Conservation (phyloP, 2,329 filamentous ascomycete species). For the Ophiosphaerella herpotricha region DNA sequence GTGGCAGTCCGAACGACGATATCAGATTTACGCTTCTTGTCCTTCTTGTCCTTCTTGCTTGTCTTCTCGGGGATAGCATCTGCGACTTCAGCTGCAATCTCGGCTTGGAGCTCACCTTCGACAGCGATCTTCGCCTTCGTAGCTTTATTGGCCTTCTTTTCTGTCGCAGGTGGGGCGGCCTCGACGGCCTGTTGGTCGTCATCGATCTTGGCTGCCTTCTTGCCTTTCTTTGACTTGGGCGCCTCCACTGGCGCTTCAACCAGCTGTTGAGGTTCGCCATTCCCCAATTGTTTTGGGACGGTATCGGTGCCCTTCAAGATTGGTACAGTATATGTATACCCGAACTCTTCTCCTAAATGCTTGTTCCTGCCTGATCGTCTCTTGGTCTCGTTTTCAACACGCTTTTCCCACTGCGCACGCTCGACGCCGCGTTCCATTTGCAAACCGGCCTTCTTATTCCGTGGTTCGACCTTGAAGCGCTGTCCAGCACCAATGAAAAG, state of each 20-base stretch:
- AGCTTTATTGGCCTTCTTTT: slow-evolving; percentile 32
- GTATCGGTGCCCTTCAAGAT: slow-evolving; percentile 66
- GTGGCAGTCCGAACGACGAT: slow-evolving; percentile 14
- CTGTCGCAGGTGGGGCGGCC: slow-evolving; percentile 12
- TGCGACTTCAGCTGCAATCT: slow-evolving; percentile 9
- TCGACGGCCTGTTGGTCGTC: slow-evolving; percentile 12
- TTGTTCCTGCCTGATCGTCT: slow-evolving; percentile 70
- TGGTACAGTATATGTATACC: slow-evolving; percentile 81
- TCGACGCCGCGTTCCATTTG: slow-evolving; percentile 74
- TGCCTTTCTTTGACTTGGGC: slow-evolving; percentile 39
- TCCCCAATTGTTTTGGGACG: slow-evolving; percentile 38
- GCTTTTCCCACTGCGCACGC: slow-evolving; percentile 77
- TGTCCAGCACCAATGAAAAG: slow-evolving; percentile 90
- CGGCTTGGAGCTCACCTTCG: slow-evolving; percentile 13
- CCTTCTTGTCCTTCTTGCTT: slow-evolving; percentile 21
- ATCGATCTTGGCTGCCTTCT: slow-evolving; percentile 28
- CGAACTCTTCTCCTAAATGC: slow-evolving; percentile 77
- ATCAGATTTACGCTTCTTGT: slow-evolving; percentile 30
- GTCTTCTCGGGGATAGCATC: slow-evolving; percentile 13
- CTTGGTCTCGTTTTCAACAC: slow-evolving; percentile 72
- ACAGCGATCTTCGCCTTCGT: slow-evolving; percentile 21
- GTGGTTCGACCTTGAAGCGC: slow-evolving; percentile 85
- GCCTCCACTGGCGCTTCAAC: slow-evolving; percentile 28
- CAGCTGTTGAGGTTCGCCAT: slow-evolving; percentile 31
- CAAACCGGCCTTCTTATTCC: slow-evolving; percentile 82